These are phyloP conservation scores for Basidiobolus meristosporus DNA, from an alignment of 371 early-diverging fungal genomes.

Conservation along the genomic window DNA sequence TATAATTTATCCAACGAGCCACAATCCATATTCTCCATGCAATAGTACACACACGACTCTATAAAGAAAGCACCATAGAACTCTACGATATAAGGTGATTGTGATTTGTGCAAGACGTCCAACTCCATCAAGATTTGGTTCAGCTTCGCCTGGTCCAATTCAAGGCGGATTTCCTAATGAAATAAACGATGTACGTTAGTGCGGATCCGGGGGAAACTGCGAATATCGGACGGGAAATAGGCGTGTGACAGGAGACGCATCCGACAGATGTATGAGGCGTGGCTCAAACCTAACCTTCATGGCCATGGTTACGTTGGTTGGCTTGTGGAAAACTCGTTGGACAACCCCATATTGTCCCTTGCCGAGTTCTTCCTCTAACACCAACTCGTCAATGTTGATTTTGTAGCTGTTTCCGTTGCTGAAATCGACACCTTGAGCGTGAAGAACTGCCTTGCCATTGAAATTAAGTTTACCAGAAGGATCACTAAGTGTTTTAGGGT, in stretches of 20 bases:
- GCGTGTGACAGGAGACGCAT: too few species aligned
- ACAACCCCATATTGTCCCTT: conserved; percentile 87
- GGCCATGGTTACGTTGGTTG: conserved; percentile 85
- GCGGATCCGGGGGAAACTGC: too few species aligned
- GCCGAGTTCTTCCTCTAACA: conserved; percentile 58
- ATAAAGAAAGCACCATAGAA: conserved; percentile 96
- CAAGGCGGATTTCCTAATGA: conserved; percentile 70
- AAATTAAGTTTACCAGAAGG: conserved; percentile 80
- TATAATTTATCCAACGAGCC: conserved; percentile 81
- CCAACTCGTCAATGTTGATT: conserved; percentile 75
- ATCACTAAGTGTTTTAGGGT: conserved; percentile 27
- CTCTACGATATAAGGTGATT: conserved; percentile 77
- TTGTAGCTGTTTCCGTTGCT: conserved; percentile 67
- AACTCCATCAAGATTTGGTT: conserved; percentile 86
- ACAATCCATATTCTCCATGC: conserved; percentile 90
- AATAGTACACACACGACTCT: conserved; percentile 87
- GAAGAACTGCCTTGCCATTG: conserved; percentile 77
- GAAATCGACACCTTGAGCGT: conserved; percentile 81
- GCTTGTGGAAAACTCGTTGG: conserved; percentile 70
- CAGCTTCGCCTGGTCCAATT: conserved; percentile 69
- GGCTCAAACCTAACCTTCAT: conserved; percentile 47
- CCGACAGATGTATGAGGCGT: too few species aligned
- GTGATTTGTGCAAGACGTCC: conserved; percentile 70
- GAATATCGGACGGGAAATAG: too few species aligned
- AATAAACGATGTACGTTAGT: too few species aligned